Evolutionary conservation across 495 filamentous ascomycete genomes (phyloP).

Genomic region (Evernia prunastri): DNA sequence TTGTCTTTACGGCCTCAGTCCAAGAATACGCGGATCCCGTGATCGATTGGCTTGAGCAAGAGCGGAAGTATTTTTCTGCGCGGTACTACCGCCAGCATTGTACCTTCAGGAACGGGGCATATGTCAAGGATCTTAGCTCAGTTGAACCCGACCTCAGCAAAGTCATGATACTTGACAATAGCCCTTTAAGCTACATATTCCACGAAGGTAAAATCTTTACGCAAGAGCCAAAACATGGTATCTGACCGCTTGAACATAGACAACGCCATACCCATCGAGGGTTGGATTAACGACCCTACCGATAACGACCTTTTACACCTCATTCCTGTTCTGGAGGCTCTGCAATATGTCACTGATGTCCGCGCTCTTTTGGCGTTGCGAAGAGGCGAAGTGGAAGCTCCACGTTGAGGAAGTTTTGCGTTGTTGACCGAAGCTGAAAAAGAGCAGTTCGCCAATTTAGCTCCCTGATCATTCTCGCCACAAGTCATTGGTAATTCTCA

Average conservation of each 20-base stretch:
- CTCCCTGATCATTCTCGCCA: not conserved
- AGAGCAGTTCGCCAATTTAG: not conserved
- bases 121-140: slow-evolving; percentile 94
- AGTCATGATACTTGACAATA: slow-evolving; percentile 98
- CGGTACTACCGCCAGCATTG: slow-evolving; percentile 96
- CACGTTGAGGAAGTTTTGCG: slow-evolving; percentile 15
- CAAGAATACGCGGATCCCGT: slow-evolving; percentile 99
- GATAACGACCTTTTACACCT: slow-evolving; percentile 87
- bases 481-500: not conserved
- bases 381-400: slow-evolving; percentile 64
- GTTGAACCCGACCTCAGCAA: slow-evolving; percentile 94
- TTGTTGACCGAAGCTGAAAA: not conserved
- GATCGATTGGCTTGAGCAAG: slow-evolving; percentile 96
- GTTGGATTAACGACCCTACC: slow-evolving; percentile 87
- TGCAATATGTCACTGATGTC: slow-evolving; percentile 95
- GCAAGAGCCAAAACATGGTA: slow-evolving; percentile 34
- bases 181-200: slow-evolving; percentile 96
- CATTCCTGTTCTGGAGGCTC: slow-evolving; percentile 84
- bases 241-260: slow-evolving; percentile 49
- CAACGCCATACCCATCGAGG: slow-evolving; percentile 90
- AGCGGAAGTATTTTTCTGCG: slow-evolving; percentile 88
- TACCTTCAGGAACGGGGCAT: slow-evolving; percentile 87
- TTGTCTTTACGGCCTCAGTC: slow-evolving; percentile 93
- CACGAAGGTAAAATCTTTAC: slow-evolving; percentile 66
- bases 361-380: slow-evolving; percentile 80